Conservation (phyloP, 495 filamentous ascomycete species). For the Daldinia bambusicola region DNA sequence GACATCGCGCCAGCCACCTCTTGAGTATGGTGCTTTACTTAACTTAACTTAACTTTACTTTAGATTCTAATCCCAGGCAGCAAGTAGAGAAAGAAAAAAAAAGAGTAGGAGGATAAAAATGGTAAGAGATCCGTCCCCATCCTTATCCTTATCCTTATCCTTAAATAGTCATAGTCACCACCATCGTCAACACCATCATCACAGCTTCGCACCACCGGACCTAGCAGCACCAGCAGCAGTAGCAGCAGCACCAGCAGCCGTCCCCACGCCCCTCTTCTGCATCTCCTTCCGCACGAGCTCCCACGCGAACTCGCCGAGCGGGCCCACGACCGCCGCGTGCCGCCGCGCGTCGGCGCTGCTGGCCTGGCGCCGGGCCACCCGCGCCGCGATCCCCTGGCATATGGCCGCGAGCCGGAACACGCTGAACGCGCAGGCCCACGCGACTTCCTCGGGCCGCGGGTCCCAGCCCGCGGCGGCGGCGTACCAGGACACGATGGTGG, state of each 20-base stretch:
- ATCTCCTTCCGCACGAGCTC: conserved; percentile 56
- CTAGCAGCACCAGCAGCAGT: neutral
- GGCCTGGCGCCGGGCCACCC: conserved; percentile 85
- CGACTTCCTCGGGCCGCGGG: conserved; percentile 70
- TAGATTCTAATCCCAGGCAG: too few relatives aligned
- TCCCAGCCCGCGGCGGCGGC: conserved; percentile 75
- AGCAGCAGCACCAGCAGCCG: too few relatives aligned
- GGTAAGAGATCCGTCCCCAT: too few relatives aligned
- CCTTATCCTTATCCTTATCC: too few relatives aligned
- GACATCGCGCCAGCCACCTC: neutral
- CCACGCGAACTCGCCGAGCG: conserved; percentile 82
- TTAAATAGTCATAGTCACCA: too few relatives aligned
- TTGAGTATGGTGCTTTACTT: neutral
- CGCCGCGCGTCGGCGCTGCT: conserved; percentile 83
- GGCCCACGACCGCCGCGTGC: conserved; percentile 71
- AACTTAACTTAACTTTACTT: too few relatives aligned
- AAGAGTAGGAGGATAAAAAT: too few relatives aligned
- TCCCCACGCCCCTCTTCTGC: conserved; percentile 13
- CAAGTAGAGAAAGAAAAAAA: too few relatives aligned
- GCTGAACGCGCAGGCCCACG: conserved; percentile 72
- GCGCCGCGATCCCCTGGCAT: conserved; percentile 92
- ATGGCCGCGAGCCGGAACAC: conserved; percentile 77
- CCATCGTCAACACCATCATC: too few relatives aligned
- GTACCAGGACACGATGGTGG: conserved; percentile 82
- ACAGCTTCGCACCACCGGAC: conserved; percentile 18